Conservation (phyloP, 169 alveolate genomes). For the Cryptosporidium viatorum region DNA sequence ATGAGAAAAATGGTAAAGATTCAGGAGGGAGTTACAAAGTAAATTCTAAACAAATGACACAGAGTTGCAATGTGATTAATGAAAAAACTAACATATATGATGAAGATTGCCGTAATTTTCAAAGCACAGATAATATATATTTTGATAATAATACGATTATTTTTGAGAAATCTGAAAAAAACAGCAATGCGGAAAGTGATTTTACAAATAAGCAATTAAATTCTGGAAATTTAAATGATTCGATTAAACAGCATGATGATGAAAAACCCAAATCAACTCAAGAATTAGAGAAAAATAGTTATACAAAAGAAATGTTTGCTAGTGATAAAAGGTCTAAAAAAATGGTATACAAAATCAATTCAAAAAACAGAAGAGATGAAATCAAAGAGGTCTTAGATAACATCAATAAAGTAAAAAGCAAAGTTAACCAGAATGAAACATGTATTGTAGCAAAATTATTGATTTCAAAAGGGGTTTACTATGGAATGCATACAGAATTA, state of each 20-base stretch:
- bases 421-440: background rate
- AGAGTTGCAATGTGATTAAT: too few species aligned
- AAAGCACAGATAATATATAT: too few species aligned
- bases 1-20: background rate
- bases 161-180: background rate
- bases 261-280: background rate
- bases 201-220: background rate
- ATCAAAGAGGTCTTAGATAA: slow-evolving; percentile 1
- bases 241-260: too few species aligned
- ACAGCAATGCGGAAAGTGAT: background rate
- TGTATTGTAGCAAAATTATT: background rate
- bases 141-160: background rate
- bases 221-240: too few species aligned
- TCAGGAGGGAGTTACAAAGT: background rate
- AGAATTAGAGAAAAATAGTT: background rate
- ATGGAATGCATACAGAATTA: background rate
- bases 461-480: slow-evolving; percentile 6
- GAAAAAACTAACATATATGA: too few species aligned
- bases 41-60: too few species aligned
- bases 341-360: background rate
- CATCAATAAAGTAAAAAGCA: background rate
- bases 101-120: background rate
- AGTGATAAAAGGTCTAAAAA: background rate
- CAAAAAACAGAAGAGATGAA: slow-evolving; percentile 7
- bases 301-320: background rate